Evolutionary conservation across 768 basidiomycete species (phyloP), one percentile per base, ranked within the genome.

Genomic region (Russula compacta): DNA sequence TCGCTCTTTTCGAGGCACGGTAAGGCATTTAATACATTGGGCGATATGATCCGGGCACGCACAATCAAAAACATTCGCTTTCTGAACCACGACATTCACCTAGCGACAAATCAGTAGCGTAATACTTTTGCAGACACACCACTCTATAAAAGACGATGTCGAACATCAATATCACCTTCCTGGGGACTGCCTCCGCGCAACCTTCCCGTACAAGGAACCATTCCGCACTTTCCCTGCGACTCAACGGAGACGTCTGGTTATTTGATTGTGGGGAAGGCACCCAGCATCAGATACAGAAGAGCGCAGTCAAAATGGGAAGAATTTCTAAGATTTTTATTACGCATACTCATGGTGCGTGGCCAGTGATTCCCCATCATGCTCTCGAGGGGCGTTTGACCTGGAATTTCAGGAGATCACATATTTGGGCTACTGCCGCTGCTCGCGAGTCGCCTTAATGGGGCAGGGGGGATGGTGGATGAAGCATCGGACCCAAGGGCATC

Each of bases 241-340:
- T 90, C 10, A 79, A 78, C 17, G 77, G 82, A 17, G 83, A 87
- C 74, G 82, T 89, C 58, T 92, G 89, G 89, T 71, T 92, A 7
- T 91, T 92, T 66, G 89, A 92, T 69, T 92, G 89, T 70, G 89
- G 89, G 21, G 89, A 92, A 72, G 88, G 83, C 14, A 91, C 89
- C 3, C 89, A 91, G 67, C 82, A 86, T 67, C 89, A 84, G 66
- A 66, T 92, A 4, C 87, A 90, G 71, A 82, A 79, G 70, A 87
- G 86, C 63, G 66, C 58, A 1, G 77, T 93, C n/a, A 87, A 83
- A 71, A 86, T 90, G 84, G 85, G 89, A 35, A 85, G 72, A 68
- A 85, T 93, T 51, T 79, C 81, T 61, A 92, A 91, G 71, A 82
- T 95, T 32, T 92, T 93, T 70, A 83, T 94, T 61, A 93, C 92